phyloP scores from a whole-genome alignment of 2,329 filamentous ascomycete species.

The Scytalidium sp. region DNA sequence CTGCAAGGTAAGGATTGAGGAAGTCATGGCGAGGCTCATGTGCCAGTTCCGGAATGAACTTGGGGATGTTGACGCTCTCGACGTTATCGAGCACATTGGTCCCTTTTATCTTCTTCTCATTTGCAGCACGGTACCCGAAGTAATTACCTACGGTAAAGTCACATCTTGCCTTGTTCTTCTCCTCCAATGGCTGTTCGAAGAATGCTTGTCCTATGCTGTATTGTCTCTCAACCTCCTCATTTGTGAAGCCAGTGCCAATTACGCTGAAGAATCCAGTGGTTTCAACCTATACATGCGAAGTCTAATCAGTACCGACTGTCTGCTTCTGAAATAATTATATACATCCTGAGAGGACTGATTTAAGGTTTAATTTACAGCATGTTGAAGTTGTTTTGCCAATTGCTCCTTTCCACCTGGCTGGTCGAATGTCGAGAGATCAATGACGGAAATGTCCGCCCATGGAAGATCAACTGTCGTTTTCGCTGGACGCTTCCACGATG shows the following conservation, averaged over 20 bases:
- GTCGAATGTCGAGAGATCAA: conserved; percentile 46
- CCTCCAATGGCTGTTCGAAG: conserved; percentile 50
- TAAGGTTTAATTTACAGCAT: conserved; percentile 35
- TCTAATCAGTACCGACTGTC: too few species aligned
- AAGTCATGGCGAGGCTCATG: not conserved
- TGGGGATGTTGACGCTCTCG: conserved; percentile 56
- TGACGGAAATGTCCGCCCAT: conserved; percentile 50
- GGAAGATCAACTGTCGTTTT: conserved; percentile 19
- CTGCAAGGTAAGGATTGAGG: not conserved
- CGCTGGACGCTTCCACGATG: conserved; percentile 25
- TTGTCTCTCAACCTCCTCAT: conserved; percentile 56
- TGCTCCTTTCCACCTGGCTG: conserved; percentile 45
- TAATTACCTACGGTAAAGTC: conserved; percentile 50
- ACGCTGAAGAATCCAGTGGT: conserved; percentile 57
- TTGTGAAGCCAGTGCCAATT: conserved; percentile 54
- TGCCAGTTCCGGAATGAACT: conserved; percentile 37
- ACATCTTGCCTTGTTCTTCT: conserved; percentile 47
- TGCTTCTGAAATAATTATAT: too few species aligned
- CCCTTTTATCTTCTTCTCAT: conserved; percentile 17
- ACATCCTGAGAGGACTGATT: not conserved
- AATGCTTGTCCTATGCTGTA: conserved; percentile 57
- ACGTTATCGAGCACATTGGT: conserved; percentile 48
- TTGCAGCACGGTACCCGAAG: conserved; percentile 46
- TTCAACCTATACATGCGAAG: too few species aligned
- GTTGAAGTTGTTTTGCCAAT: conserved; percentile 45